Conservation (phyloP, 192 early-diverging fungal species). For the Umbelopsis sp. region DNA sequence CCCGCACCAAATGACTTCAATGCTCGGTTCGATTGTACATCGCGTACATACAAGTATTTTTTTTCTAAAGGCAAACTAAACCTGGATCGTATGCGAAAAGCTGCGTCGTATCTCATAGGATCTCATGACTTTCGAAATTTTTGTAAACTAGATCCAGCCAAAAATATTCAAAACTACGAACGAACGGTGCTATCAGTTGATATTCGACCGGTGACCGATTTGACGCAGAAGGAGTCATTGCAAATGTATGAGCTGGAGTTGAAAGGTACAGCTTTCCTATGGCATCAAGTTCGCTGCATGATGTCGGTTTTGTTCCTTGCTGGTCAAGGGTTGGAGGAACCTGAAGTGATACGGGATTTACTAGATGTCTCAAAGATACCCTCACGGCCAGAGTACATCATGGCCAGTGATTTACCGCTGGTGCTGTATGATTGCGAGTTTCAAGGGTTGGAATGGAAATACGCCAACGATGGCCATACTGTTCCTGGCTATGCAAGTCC, state of each 20-base stretch:
- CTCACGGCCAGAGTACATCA: conserved; percentile 87
- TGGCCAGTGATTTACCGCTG: conserved; percentile 90
- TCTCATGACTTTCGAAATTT: conserved; percentile 94
- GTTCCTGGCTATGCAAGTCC: conserved; percentile 34
- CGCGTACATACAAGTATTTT: conserved; percentile 90
- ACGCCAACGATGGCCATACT: conserved; percentile 41
- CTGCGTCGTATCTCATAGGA: conserved; percentile 71
- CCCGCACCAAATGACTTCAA: conserved; percentile 77
- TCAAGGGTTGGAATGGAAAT: conserved; percentile 62
- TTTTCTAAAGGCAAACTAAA: conserved; percentile 73
- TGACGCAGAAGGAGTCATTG: conserved; percentile 25
- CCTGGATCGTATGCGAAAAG: conserved; percentile 76
- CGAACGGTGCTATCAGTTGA: conserved; percentile 68
- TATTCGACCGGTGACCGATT: conserved; percentile 51
- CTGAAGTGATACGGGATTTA: conserved; percentile 67
- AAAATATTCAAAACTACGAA: conserved; percentile 79
- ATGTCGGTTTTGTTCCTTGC: conserved; percentile 87
- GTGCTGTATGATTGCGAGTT: conserved; percentile 89
- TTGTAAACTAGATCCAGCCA: conserved; percentile 90
- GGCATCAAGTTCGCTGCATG: conserved; percentile 99
- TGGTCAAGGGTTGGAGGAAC: conserved; percentile 78
- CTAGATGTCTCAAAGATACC: conserved; percentile 65
- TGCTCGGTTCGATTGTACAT: conserved; percentile 85
- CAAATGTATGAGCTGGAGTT: conserved; percentile 76
- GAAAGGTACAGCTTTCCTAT: conserved; percentile 88